These are phyloP conservation scores for Cryptosporidium sp. DNA, from an alignment of 169 alveolate species.

Conservation along the genomic window DNA sequence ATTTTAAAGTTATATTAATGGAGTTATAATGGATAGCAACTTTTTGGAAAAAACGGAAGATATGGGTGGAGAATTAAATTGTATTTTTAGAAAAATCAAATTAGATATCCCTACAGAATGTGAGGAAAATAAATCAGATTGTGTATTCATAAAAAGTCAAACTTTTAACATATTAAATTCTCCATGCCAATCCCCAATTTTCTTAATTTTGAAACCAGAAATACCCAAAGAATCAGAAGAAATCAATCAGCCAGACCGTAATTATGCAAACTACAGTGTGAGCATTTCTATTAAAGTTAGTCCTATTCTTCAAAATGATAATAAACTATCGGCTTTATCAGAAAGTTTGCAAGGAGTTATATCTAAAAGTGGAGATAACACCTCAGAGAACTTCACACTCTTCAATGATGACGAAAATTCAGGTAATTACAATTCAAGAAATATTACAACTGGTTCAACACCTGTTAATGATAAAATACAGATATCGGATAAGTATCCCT, in stretches of 20 bases:
- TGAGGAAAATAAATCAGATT: not conserved
- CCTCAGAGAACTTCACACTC: not conserved
- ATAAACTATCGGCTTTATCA: not conserved
- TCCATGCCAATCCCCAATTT: not conserved
- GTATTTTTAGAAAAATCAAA: not conserved
- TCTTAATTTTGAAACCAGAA: not conserved
- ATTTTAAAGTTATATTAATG: not conserved
- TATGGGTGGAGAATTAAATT: conserved; percentile 13
- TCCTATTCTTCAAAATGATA: not conserved
- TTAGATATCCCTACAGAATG: not conserved
- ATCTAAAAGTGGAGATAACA: not conserved
- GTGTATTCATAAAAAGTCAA: not conserved
- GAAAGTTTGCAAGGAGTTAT: not conserved
- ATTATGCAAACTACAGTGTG: not conserved
- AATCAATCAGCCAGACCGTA: not conserved
- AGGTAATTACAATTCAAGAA: conserved; percentile 4
- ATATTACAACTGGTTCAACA: not conserved
- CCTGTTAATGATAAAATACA: not conserved
- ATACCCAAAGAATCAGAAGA: not conserved
- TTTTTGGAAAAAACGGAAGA: not conserved
- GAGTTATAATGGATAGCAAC: not conserved
- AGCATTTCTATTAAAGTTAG: conserved; percentile 11
- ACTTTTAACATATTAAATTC: not conserved
- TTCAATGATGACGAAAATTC: conserved; percentile 2
- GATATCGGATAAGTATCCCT: not conserved